Evolutionary conservation across 306 rosid species (phyloP).

Genomic region (Citrullus mucosospermus): DNA sequence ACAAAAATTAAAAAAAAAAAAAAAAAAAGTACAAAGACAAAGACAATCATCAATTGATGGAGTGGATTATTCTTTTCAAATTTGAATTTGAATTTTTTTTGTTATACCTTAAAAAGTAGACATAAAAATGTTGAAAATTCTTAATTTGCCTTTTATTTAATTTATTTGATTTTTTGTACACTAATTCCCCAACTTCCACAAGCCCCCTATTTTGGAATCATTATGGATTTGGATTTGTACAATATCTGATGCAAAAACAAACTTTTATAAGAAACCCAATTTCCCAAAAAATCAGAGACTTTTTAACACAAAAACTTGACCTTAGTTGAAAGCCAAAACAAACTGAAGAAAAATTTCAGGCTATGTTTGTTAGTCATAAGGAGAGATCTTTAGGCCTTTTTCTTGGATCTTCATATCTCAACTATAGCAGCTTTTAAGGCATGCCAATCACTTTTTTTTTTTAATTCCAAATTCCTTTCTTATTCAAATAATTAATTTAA

Average conservation of each 20-base stretch:
- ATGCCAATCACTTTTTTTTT: not conserved
- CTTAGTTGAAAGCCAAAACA: not conserved
- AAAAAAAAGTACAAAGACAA: no score
- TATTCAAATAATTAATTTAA: not conserved
- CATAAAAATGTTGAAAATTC: no score
- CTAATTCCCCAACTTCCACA: not conserved
- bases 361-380: not conserved
- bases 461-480: no score
- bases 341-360: not conserved
- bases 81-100: no score
- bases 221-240: not conserved
- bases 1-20: no score
- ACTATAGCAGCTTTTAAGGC: constrained; percentile 5
- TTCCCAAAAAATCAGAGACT: not conserved
- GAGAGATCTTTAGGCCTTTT: not conserved
- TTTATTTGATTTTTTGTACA: not conserved
- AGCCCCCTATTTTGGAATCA: not conserved
- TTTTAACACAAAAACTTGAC: not conserved
- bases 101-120: no score
- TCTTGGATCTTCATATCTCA: not conserved
- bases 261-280: not conserved
- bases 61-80: no score
- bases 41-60: no score
- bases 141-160: no score
- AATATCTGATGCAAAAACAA: not conserved